A percentile compares a stretch with the other conserved stretches of the same genome.
Conservation (phyloP, 495 filamentous ascomycete genomes). For the Lineolata rhizophorae region DNA sequence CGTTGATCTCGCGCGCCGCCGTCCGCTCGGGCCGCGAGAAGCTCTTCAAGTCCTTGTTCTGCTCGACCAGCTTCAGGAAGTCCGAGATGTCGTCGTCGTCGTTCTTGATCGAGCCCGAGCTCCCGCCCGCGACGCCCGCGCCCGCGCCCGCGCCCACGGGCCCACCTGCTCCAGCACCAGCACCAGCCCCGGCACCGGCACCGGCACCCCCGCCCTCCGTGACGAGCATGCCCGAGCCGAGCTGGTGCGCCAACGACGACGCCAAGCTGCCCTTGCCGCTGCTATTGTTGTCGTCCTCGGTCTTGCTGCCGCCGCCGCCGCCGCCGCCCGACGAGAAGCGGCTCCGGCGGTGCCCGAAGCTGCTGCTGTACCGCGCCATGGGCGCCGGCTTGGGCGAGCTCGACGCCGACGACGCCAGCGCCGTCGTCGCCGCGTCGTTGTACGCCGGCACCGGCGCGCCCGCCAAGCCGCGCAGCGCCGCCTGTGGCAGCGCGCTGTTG, state of each 20-base stretch:
- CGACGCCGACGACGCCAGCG: constrained; percentile 35
- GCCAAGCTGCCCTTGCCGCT: constrained; percentile 72
- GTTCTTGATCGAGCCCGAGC: constrained; percentile 57
- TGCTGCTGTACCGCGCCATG: constrained; percentile 51
- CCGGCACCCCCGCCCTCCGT: too few relatives aligned
- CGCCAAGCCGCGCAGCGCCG: constrained; percentile 39
- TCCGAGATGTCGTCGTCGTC: constrained; percentile 87
- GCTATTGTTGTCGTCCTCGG: constrained; percentile 66
- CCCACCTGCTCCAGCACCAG: constrained; percentile 1
- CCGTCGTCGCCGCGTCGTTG: constrained; percentile 35
- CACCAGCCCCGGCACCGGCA: constrained; percentile 30
- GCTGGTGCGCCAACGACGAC: constrained; percentile 58
- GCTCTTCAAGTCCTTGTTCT: constrained; percentile 54
- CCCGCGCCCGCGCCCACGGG: background rate
- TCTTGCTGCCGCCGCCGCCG: constrained; percentile 38
- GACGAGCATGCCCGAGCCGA: too few relatives aligned
- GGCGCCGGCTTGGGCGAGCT: constrained; percentile 56
- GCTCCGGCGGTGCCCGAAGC: constrained; percentile 66
- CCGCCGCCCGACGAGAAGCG: constrained; percentile 51
- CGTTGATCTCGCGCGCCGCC: constrained; percentile 31
- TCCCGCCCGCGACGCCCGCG: constrained; percentile 24
- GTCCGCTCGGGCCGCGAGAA: constrained; percentile 27
- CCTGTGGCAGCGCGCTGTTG: constrained; percentile 32
- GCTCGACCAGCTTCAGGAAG: constrained; percentile 70
- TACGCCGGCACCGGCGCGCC: constrained; percentile 20